These are phyloP conservation scores for Vitis hybrid DNA, from an alignment of 177 flowering plant genomes.

Conservation along the genomic window DNA sequence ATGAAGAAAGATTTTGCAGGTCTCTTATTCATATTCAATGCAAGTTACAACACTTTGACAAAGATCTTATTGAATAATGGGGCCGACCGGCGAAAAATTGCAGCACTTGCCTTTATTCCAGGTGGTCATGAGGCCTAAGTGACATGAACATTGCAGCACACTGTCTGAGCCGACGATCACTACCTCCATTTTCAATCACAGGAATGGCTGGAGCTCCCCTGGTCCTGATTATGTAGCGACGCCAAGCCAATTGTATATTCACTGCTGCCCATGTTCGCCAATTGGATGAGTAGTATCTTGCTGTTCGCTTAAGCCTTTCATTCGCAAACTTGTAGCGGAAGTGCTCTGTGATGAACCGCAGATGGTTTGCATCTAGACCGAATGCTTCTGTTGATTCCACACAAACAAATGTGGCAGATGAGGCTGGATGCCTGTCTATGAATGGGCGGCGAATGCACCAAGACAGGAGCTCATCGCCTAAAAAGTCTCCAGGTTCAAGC, in stretches of 20 bases:
- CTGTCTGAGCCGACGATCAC: conserved; percentile 55
- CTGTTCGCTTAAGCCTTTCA: conserved; percentile 78
- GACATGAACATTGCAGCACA: conserved; percentile 94
- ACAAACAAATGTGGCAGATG: conserved; percentile 80
- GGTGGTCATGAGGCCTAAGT: conserved; percentile 86
- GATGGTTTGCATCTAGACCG: conserved; percentile 61
- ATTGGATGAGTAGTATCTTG: conserved; percentile 80
- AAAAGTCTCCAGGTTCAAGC: conserved; percentile 76
- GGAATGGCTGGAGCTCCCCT: conserved; percentile 30
- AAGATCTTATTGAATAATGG: conserved; percentile 1
- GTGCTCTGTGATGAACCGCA: conserved; percentile 83
- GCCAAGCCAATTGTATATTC: conserved; percentile 83
- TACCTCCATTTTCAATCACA: conserved; percentile 32
- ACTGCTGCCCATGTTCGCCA: conserved; percentile 99
- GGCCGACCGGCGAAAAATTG: not conserved
- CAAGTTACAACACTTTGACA: not conserved
- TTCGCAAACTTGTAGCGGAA: conserved; percentile 90
- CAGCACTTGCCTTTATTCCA: conserved; percentile 45
- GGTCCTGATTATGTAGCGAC: conserved; percentile 57
- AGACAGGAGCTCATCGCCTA: conserved; percentile 89
- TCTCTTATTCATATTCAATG: not conserved
- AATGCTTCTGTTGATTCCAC: conserved; percentile 79
- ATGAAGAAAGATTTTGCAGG: not conserved
- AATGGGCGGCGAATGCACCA: conserved; percentile 95
- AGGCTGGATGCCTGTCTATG: conserved; percentile 76